Percentiles rank a stretch among this genome's conserved stretches.
Conservation (phyloP, 1,284 basidiomycete species). For the Ganoderma lingzhi region DNA sequence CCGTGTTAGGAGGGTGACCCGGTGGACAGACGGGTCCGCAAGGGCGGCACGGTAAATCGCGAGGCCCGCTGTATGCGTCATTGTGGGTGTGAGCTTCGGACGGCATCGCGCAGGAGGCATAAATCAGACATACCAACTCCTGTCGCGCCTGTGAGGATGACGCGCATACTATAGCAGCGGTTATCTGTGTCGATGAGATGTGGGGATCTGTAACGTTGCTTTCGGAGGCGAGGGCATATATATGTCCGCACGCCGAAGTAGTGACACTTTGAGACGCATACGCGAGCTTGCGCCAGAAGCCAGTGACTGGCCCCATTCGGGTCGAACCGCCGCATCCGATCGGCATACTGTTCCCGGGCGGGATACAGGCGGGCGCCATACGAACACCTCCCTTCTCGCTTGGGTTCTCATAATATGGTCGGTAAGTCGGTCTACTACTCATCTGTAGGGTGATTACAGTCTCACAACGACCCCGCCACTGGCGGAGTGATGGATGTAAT, state of each 20-base stretch:
- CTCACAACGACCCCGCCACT: too few species aligned
- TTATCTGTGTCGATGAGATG: background rate
- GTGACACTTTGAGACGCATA: background rate
- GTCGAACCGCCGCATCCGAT: background rate
- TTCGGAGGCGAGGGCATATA: background rate
- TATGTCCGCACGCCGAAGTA: background rate
- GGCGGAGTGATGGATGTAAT: too few species aligned
- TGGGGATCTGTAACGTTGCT: background rate
- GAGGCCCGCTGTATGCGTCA: conserved; percentile 44
- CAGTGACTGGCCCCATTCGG: background rate
- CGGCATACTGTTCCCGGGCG: background rate
- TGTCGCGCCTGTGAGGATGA: conserved; percentile 47
- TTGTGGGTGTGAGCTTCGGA: background rate
- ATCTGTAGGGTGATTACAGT: too few species aligned
- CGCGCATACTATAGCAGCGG: conserved; percentile 35
- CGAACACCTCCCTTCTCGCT: too few species aligned
- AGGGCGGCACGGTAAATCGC: conserved; percentile 48
- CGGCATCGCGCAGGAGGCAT: background rate
- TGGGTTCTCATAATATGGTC: too few species aligned
- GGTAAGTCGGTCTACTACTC: too few species aligned
- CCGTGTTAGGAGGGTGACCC: conserved; percentile 47
- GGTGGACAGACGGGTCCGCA: conserved; percentile 41
- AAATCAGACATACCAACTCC: conserved; percentile 41
- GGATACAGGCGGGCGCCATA: too few species aligned
- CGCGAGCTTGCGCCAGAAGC: background rate